Evolutionary conservation across 129 eudicot species (phyloP), one percentile per base, ranked within the genome.

Genomic region (Ambrosia trifida): DNA sequence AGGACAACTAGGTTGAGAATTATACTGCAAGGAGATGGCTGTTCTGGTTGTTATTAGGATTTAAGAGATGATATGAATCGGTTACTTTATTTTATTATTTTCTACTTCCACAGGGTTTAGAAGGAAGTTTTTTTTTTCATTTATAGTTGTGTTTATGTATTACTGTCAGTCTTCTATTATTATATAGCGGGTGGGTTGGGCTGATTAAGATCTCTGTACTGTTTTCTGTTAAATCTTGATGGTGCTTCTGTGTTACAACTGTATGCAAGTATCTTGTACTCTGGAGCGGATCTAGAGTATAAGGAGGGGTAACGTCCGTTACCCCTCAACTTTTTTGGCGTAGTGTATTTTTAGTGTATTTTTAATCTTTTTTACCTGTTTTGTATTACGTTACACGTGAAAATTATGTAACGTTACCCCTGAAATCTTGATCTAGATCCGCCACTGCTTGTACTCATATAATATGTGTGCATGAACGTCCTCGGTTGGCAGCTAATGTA

Each of bases 231-330:
- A 35, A 73, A 38, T 52, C 5, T 64, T 7, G 44, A 50, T 7
- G 51, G 35, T 33, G 74, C 46, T 68, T 7, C 53, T 45, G 19
- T 68, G 70, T 28, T 69, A 53, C 56, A 60, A 47, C 18, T 58
- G 14, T n/a, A 58, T 68, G 44, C 80, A 46, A 61, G 44, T 33
- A n/a, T n/a, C n/a, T n/a, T n/a, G n/a, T n/a, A n/a, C n/a, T n/a
- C n/a, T n/a, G n/a, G n/a, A n/a, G n/a, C n/a, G n/a, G n/a, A n/a
- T n/a, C n/a, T n/a, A n/a, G n/a, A n/a, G n/a, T n/a, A n/a, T n/a
- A n/a, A n/a, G n/a, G n/a, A n/a, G n/a, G n/a, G n/a, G n/a, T n/a
- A n/a, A n/a, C n/a, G n/a, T n/a, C n/a, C n/a, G n/a, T n/a, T n/a
- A n/a, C n/a, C n/a, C n/a, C n/a, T n/a, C n/a, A n/a, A n/a, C n/a